A percentile compares a stretch with the other conserved stretches of the same genome.
Evolutionary conservation across 192 early-diverging fungal genomes (phyloP).

Genomic region (Mortierella hygrophila): DNA sequence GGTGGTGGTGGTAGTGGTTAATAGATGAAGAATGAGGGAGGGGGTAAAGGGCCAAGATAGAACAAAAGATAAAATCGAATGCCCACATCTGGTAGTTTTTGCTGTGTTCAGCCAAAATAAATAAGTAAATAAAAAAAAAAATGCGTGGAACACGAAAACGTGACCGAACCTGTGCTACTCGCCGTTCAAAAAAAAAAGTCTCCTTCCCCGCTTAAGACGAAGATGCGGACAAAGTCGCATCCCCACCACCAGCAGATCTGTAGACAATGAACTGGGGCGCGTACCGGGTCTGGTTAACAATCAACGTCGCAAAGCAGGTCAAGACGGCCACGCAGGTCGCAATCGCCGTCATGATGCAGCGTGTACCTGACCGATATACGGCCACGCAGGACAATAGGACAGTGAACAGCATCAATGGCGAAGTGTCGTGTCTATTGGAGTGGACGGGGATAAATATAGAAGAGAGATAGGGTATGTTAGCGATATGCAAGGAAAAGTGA

Average conservation of each 20-base stretch:
- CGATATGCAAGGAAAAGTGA: background rate
- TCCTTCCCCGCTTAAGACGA: background rate
- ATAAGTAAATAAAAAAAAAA: too few species aligned
- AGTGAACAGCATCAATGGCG: constrained; percentile 33
- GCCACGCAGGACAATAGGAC: constrained; percentile 36
- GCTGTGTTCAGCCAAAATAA: too few species aligned
- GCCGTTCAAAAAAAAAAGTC: too few species aligned
- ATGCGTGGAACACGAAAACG: too few species aligned
- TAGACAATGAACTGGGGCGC: constrained; percentile 26
- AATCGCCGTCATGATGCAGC: constrained; percentile 37
- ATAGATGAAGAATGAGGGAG: background rate
- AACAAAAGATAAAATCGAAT: too few species aligned
- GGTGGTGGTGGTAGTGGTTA: background rate
- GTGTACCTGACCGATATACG: constrained; percentile 36
- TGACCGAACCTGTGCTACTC: too few species aligned
- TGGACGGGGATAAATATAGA: background rate
- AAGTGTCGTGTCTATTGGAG: constrained; percentile 23
- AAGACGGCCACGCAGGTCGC: constrained; percentile 38
- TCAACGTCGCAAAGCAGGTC: constrained; percentile 42
- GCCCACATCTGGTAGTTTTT: too few species aligned
- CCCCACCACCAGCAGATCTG: background rate
- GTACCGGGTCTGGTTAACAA: constrained; percentile 33
- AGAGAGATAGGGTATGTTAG: background rate
- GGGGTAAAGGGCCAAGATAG: background rate
- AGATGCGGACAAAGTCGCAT: background rate